phyloP scores from a whole-genome alignment of 768 basidiomycete genomes.

The Russula abietina region DNA sequence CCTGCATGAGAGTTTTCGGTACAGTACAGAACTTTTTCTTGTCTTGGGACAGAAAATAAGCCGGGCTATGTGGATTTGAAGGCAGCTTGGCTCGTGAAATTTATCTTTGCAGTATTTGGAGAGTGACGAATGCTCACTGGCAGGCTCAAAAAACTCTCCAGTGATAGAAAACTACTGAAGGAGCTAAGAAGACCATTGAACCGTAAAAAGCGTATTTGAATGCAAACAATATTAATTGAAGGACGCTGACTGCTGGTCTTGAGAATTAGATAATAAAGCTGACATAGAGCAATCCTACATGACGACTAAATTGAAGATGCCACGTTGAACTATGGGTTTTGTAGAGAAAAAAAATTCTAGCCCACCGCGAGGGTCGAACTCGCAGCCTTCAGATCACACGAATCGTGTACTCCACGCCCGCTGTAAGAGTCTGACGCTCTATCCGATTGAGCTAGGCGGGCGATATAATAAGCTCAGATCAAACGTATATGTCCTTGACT shows the following conservation, averaged over 20 bases:
- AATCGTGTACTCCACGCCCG: conserved; percentile 11
- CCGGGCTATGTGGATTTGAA: too few relatives aligned
- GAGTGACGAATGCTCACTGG: background rate
- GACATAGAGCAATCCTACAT: too few relatives aligned
- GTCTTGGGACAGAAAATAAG: too few relatives aligned
- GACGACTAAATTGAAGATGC: too few relatives aligned
- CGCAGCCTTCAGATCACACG: conserved; percentile 50
- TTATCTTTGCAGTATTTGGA: too few relatives aligned
- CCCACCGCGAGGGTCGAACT: conserved; percentile 62
- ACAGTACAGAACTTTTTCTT: too few relatives aligned
- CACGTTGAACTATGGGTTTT: too few relatives aligned
- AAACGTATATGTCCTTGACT: background rate
- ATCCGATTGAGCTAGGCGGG: conserved; percentile 65
- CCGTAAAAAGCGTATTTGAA: too few relatives aligned
- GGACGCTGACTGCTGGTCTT: too few relatives aligned
- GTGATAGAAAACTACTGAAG: background rate
- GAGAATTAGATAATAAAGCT: background rate
- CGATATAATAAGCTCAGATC: conserved; percentile 14
- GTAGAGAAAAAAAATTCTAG: conserved; percentile 35
- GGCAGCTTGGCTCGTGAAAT: too few relatives aligned
- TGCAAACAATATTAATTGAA: too few relatives aligned
- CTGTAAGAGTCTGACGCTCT: conserved; percentile 60
- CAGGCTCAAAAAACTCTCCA: background rate
- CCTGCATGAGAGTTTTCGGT: too few relatives aligned
- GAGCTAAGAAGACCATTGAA: background rate